Conservation (phyloP, 139 green algal species). For the Chlamydomonas urium region DNA sequence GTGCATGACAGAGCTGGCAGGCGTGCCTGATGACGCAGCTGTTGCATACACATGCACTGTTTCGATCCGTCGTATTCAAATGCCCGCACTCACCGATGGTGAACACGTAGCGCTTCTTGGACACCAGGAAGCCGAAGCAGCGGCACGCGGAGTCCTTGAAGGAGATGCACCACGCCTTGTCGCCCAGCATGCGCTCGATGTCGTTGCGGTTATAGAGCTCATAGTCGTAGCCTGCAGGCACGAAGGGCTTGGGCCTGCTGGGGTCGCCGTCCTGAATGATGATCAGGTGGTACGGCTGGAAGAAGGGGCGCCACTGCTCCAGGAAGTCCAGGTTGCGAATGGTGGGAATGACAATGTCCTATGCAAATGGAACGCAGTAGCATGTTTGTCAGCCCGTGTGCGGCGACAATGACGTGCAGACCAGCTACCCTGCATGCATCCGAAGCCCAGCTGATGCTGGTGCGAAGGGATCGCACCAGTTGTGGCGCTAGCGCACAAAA, state of each 20-base stretch:
- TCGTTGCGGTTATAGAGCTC: constrained; percentile 93
- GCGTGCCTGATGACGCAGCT: too few species aligned
- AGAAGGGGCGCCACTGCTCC: constrained; percentile 84
- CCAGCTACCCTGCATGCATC: too few species aligned
- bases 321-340: constrained; percentile 85
- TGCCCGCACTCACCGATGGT: constrained; percentile 75
- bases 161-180: constrained; percentile 92
- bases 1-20: too few species aligned
- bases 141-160: constrained; percentile 94
- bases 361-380: too few species aligned
- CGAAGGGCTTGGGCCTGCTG: constrained; percentile 54
- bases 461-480: too few species aligned
- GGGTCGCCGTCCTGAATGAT: constrained; percentile 85
- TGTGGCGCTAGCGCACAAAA: too few species aligned
- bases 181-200: constrained; percentile 91
- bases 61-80: too few species aligned
- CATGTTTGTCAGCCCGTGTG: too few species aligned
- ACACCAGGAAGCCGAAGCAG: constrained; percentile 94
- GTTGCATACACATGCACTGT: not conserved
- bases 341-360: constrained; percentile 88
- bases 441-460: too few species aligned
- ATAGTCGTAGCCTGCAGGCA: constrained; percentile 88
- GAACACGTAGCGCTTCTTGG: constrained; percentile 94
- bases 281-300: constrained; percentile 58
- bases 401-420: too few species aligned